Base-by-base conservation (phyloP, 169 alveolate species). In the Miamiensis avidus region DNA sequence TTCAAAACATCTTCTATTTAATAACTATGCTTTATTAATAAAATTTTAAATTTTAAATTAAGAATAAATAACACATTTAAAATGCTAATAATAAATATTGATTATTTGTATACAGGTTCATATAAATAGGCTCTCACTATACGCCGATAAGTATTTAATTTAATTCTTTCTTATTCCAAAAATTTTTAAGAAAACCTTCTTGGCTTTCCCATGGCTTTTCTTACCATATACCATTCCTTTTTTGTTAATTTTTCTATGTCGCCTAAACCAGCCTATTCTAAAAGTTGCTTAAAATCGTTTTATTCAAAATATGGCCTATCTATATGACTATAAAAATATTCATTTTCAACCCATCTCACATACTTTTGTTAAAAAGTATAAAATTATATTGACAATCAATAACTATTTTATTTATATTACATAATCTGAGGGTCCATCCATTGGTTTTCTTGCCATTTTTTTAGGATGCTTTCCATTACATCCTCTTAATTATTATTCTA, bases 201-300 rank as follows among this genome's bases (percentile, higher is more conserved):
- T 0, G 74, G 84, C 25, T 31, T 34, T 29, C 84, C 84, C 84
- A 79, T 79, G 29, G 84, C 75, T 29, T 79, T 79, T 64, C 84
- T 79, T 33, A 79, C 64, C 11, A 49, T 64, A 49, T 34, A 34
- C 84, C 84, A 79, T 28, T 34, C 75, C 28, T 30, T 72, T 49
- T 29, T 79, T 4, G 77, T 34, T 79, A 79, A 64, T 28, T 34
- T 49, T 11, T 31, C 49, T 1, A 79, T 64, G 25, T 64, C 65
- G 27, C 31, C 84, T n/a, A 79, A 49, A 4, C 49, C 76, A 29
- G 64, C 76, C 26, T 79, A 34, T 49, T 31, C 49, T 0, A 79
- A 49, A 69, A 79, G 34, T 49, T 79, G 64, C 15, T 79, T 79
- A 29, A 79, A 79, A 28, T 79, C 84, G 29, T 79, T 79, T 1